phyloP scores from a whole-genome alignment of 2,329 filamentous ascomycete genomes.

The Ascochyta pisi region DNA sequence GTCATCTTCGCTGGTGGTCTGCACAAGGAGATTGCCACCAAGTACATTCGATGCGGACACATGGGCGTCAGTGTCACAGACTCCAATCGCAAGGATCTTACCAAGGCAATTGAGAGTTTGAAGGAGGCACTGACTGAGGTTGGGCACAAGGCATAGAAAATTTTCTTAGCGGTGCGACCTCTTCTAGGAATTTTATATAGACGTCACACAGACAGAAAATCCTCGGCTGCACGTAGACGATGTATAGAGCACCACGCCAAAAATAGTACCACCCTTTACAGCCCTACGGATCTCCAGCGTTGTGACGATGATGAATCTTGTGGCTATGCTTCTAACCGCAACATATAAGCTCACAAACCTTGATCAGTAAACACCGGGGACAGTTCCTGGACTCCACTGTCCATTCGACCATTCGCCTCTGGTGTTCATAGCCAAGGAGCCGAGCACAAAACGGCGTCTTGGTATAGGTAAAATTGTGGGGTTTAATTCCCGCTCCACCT shows the following conservation, averaged over 20 bases:
- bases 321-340: constrained; percentile 1
- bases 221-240: neutral
- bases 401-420: neutral
- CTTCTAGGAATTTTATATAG: neutral
- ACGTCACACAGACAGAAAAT: neutral
- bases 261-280: neutral
- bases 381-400: neutral
- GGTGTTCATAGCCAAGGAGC: constrained; percentile 3
- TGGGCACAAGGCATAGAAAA: constrained; percentile 61
- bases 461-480: constrained; percentile 6
- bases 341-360: neutral
- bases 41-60: constrained; percentile 95
- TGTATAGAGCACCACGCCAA: neutral
- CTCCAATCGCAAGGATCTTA: constrained; percentile 78
- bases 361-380: neutral
- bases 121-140: constrained; percentile 77
- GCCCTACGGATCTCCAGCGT: neutral
- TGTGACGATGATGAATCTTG: neutral
- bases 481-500: constrained; percentile 15
- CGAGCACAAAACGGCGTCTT: constrained; percentile 5
- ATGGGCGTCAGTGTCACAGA: constrained; percentile 96
- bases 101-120: constrained; percentile 80
- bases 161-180: neutral
- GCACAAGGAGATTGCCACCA: constrained; percentile 92
- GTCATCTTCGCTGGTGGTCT: constrained; percentile 94